Base-by-base conservation (phyloP, 306 rosid species). In the Geum urbanum region DNA sequence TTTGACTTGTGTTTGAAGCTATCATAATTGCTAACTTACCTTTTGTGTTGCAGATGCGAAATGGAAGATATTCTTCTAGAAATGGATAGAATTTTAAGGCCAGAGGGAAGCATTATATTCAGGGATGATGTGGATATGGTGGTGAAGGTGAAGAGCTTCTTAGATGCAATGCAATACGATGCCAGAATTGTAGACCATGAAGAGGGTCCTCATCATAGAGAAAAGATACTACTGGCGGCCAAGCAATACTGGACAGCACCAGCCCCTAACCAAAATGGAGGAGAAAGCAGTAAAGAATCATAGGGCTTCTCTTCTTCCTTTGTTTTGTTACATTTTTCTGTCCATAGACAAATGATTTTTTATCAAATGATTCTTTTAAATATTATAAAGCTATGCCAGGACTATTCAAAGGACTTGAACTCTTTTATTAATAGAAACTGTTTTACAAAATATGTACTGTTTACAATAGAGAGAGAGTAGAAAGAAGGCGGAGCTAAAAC, bases 11-110 rank as follows among this genome's bases (percentile, higher is more conserved):
- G 56, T 35, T 40, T 14, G 12, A 37, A 50, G 37, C 20, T 5
- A 18, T 51, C 14, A 8, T 22, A 45, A 2, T 14, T 19, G 6
- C 50, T 41, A 11, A 14, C 35, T 65, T 2, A 11, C 5, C 67
- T 35, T 14, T 24, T 77, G 54, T 73, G 55, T 11, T 61, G 76
- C 92, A 92, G 98, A 73, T 94, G 99, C 66, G 76, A 84, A 14
- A 74, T 82, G 80, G 91, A 80, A 81, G 85, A 83, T 65, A 91
- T 91, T 72, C 79, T 94, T 50, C 40, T 94, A 19, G 99, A 94
- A 72, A 94, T 94, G 95, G 99, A 94, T 57, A 71, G 99, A 76
- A 79, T 94, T 56, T 75, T 94, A 46, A 53, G 99, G 82, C 96
- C 97, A 13, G 71, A 80, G 70, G 99, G 99, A 0, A 71, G 89